A percentile compares a stretch with the other conserved stretches of the same genome.
phyloP scores from a whole-genome alignment of 495 filamentous ascomycete genomes.

The Parathielavia hyrcaniae region DNA sequence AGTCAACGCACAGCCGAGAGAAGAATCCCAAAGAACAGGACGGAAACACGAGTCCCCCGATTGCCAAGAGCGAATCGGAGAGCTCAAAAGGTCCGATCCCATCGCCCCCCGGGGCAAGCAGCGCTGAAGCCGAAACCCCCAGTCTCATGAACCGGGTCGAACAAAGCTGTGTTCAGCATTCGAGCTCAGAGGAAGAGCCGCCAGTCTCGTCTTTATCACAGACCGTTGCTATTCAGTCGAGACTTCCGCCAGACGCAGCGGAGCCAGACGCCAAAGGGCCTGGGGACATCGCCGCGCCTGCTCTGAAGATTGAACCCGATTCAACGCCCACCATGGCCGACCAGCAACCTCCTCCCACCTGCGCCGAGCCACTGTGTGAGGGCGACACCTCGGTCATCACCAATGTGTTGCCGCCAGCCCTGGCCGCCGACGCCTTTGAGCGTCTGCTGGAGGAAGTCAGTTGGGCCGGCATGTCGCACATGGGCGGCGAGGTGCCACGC shows the following conservation, averaged over 20 bases:
- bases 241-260: not conserved
- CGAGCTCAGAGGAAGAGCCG: slow-evolving; percentile 9
- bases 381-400: slow-evolving; percentile 75
- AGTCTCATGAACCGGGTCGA: slow-evolving; percentile 10
- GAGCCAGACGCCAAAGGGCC: not conserved
- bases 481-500: slow-evolving; percentile 84
- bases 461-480: slow-evolving; percentile 91
- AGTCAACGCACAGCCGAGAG: slow-evolving; percentile 12
- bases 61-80: slow-evolving; percentile 11
- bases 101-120: slow-evolving; percentile 3
- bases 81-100: slow-evolving; percentile 20
- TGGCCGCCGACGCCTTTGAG: slow-evolving; percentile 60
- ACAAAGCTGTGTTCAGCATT: not conserved
- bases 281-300: not conserved
- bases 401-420: slow-evolving; percentile 51
- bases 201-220: slow-evolving; percentile 1
- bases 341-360: slow-evolving; percentile 7
- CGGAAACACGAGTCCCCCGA: slow-evolving; percentile 15
- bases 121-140: slow-evolving; percentile 17
- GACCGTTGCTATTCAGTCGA: not conserved
- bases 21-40: slow-evolving; percentile 12
- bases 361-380: slow-evolving; percentile 48
- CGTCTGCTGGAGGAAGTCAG: slow-evolving; percentile 65
- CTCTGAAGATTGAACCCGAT: slow-evolving; percentile 17
- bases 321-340: slow-evolving; percentile 14